Conservation (phyloP, 306 rosid genomes). For the Canavalia gladiata region DNA sequence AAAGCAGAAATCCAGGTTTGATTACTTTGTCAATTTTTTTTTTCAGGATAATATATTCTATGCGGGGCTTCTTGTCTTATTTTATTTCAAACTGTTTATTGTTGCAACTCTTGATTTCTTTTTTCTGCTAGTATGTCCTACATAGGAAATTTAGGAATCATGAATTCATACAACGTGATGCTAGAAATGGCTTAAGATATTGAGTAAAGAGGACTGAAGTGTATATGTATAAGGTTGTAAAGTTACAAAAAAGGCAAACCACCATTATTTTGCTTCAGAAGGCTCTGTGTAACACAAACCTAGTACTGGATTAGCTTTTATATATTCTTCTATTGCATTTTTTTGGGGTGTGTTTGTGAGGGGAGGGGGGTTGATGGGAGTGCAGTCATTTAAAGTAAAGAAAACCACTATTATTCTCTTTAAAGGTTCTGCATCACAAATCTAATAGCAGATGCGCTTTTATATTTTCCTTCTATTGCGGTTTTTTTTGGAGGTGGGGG, state of each 20-base stretch:
- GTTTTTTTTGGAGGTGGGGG: no score
- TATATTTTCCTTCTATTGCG: no score
- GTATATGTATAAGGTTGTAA: not conserved
- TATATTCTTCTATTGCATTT: not conserved
- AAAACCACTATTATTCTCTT: no score
- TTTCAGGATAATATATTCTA: not conserved
- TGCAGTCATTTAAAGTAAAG: no score
- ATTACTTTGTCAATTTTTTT: slow-evolving; percentile 36
- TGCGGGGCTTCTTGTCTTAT: slow-evolving; percentile 4
- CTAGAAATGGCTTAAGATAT: slow-evolving; percentile 28
- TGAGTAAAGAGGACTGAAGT: slow-evolving; percentile 19
- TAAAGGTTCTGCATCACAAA: no score
- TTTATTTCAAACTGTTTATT: slow-evolving; percentile 8
- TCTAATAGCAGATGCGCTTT: no score
- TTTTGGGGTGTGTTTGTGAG: no score
- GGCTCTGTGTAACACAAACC: not conserved
- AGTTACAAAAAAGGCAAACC: not conserved
- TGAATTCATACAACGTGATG: not conserved
- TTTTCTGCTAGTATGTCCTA: not conserved
- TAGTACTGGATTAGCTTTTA: not conserved
- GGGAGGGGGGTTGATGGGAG: no score
- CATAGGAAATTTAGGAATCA: slow-evolving; percentile 27
- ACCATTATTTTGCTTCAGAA: not conserved
- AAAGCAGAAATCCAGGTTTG: slow-evolving; percentile 80
- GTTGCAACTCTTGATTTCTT: slow-evolving; percentile 7